Percentiles rank a stretch among this genome's conserved stretches.
Conservation (phyloP, 2,329 filamentous ascomycete species). For the Hymenotorrendiella dingleyae region DNA sequence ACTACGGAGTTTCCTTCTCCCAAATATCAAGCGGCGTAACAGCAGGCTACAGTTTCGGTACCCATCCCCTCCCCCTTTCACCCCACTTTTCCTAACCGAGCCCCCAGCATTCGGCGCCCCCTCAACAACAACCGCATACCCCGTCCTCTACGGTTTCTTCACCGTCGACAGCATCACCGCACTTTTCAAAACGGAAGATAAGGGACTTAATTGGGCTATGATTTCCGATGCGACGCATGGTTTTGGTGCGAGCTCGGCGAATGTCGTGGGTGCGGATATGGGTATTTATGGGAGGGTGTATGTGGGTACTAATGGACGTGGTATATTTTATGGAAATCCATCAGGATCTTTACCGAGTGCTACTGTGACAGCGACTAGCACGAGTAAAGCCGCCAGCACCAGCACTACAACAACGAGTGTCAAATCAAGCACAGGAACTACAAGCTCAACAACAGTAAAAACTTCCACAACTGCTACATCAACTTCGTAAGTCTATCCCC, state of each 20-base stretch:
- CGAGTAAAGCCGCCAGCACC: neutral
- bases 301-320: conserved; percentile 30
- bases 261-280: conserved; percentile 25
- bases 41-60: conserved; percentile 10
- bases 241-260: conserved; percentile 24
- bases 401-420: neutral
- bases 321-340: conserved; percentile 29
- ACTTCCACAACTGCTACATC: neutral
- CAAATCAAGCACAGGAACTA: neutral
- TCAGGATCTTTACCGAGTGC: conserved; percentile 21
- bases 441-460: neutral
- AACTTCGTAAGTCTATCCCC: neutral
- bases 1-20: conserved; percentile 45
- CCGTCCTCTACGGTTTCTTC: conserved; percentile 27
- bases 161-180: conserved; percentile 21
- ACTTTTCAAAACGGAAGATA: conserved; percentile 26
- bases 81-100: too few relatives aligned
- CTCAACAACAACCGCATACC: conserved; percentile 14
- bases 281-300: conserved; percentile 27
- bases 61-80: neutral
- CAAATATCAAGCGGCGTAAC: conserved; percentile 22
- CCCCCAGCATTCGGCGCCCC: conserved; percentile 25
- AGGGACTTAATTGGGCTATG: conserved; percentile 25
- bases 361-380: conserved; percentile 18
- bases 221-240: conserved; percentile 27